Evolutionary conservation across 2,329 filamentous ascomycete genomes (phyloP).

Genomic region (Septoria petroselini): DNA sequence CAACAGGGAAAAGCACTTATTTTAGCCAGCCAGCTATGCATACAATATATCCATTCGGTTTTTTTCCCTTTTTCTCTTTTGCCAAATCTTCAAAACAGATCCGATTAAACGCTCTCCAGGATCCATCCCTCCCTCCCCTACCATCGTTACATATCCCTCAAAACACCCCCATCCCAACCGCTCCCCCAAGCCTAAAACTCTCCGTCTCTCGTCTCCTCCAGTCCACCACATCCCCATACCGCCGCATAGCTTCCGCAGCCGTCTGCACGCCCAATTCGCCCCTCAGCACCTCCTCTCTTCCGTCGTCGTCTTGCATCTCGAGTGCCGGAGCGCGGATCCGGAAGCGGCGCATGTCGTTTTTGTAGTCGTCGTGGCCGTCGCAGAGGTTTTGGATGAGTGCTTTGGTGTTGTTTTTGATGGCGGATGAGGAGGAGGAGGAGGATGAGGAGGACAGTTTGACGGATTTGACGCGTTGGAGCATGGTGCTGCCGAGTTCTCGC

Average conservation of each 20-base stretch:
- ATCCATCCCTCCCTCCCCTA: no score
- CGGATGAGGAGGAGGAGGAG: no score
- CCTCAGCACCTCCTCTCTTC: neutral
- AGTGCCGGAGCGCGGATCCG: slow-evolving; percentile 9
- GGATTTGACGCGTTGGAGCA: slow-evolving; percentile 10
- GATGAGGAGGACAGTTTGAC: slow-evolving; percentile 11
- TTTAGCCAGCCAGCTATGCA: no score
- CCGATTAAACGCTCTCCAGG: no score
- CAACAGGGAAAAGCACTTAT: no score
- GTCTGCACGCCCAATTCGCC: neutral
- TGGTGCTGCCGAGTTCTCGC: slow-evolving; percentile 5
- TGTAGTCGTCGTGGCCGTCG: slow-evolving; percentile 17
- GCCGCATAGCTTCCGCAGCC: slow-evolving; percentile 9
- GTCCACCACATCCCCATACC: neutral
- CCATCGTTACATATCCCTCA: no score
- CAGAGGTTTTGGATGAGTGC: slow-evolving; percentile 11
- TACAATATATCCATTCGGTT: no score
- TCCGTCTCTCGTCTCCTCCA: neutral
- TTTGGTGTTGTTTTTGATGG: slow-evolving; percentile 9
- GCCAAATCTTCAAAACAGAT: no score
- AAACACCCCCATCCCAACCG: no score
- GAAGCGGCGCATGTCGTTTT: slow-evolving; percentile 13
- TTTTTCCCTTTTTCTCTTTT: no score
- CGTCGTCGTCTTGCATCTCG: no score
- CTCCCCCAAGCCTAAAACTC: neutral